Evolutionary conservation across 352 stramenopile genomes (phyloP).

Genomic region (Albugo candida): DNA sequence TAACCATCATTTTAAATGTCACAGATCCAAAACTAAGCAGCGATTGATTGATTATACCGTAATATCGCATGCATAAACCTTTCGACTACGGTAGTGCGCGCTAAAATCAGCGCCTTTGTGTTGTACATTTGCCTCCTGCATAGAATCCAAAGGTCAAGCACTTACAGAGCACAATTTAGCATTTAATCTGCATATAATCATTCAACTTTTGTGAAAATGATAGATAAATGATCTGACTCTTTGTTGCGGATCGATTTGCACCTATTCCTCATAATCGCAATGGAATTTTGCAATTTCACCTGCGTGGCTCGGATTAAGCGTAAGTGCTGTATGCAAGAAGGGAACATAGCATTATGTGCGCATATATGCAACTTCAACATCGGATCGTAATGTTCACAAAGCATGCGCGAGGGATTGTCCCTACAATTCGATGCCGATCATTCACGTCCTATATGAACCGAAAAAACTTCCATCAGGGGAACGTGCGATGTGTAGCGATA

Average conservation of each 20-base stretch:
- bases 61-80: slow-evolving; percentile 42
- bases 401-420: no score
- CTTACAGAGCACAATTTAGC: background rate
- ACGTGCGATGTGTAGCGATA: background rate
- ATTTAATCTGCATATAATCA: background rate
- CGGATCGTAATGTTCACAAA: no score
- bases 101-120: no score
- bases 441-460: no score
- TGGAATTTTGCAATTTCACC: slow-evolving; percentile 43
- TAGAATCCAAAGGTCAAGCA: background rate
- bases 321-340: no score
- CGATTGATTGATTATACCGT: slow-evolving; percentile 20
- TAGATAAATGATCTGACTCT: slow-evolving; percentile 16
- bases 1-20: slow-evolving; percentile 53
- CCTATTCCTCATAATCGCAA: slow-evolving; percentile 26
- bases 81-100: slow-evolving; percentile 25
- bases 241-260: slow-evolving; percentile 29
- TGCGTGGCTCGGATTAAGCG: slow-evolving; percentile 15
- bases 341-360: no score
- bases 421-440: slow-evolving; percentile 59
- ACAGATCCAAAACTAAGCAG: slow-evolving; percentile 33
- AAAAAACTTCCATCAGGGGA: no score
- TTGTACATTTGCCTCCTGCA: slow-evolving; percentile 19
- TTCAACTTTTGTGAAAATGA: slow-evolving; percentile 23
- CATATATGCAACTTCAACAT: no score